Base-by-base conservation (phyloP, 1,139 yeast species). In the Geotrichum cucujoidarum region DNA sequence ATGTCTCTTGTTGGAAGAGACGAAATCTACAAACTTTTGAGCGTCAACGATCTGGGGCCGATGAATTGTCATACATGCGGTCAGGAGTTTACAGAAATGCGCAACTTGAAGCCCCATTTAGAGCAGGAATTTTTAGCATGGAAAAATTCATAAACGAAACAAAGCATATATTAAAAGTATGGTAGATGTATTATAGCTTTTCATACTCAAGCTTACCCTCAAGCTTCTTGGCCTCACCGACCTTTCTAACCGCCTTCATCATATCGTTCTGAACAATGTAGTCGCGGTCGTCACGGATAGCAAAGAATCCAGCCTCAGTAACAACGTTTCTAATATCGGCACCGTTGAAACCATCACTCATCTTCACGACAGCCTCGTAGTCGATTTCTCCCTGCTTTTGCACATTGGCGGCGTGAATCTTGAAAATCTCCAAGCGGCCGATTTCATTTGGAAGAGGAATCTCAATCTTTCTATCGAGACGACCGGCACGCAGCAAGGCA, bases 271-370 rank as follows among this genome's bases (percentile, higher is more conserved):
- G 98, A 49, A 87, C 68, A 60, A 94, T 88, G 69, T 88, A 87
- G 65, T 92, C 97, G 62, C 98, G 81, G 65, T 92, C 98, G 62
- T 92, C 97, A 70, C 98, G 80, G 60, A 94, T 94, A 52, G 98
- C 98, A 63, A 90, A 89, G 71, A 94, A 92, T 2, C 98, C 99
- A 24, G 97, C 97, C 71, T 94, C 99, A n/a, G 99, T 94, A 34
- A 90, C 79, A 53, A 94, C 97, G 66, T 94, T 94, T 69, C 98
- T 81, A 59, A 94, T 83, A 75, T 94, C 99, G 5, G 98, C 98
- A 70, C 99, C 99, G 68, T 94, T 94, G 71, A 94, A 92, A 1
- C 98, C 98, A 69, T 94, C 98, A 68, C 95, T 83, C 97, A 92
- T 89, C 71, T 92, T 90, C 34, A 92, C 97, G 35, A 89, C 85